phyloP scores from a whole-genome alignment of 2,329 filamentous ascomycete genomes.

The Decorospora gaudefroyi region DNA sequence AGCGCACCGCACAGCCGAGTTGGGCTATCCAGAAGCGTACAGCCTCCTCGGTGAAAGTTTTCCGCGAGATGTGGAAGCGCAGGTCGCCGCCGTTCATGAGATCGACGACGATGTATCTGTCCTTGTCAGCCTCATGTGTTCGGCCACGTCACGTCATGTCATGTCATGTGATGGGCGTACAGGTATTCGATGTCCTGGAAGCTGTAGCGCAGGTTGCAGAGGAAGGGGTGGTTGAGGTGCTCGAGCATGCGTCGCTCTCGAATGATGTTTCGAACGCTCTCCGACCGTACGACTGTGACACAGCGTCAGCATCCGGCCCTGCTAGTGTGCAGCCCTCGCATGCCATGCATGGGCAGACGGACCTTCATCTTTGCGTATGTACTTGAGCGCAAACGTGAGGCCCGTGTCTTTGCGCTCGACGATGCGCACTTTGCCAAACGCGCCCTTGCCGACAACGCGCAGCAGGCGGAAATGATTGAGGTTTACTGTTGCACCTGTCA shows the following conservation, averaged over 20 bases:
- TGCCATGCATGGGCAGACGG: constrained; percentile 39
- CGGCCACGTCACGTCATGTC: no score
- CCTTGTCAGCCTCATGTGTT: constrained; percentile 21
- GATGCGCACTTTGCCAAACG: constrained; percentile 98
- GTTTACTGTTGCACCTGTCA: constrained; percentile 67
- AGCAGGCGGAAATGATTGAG: constrained; percentile 96
- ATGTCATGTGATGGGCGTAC: no score
- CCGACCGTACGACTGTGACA: constrained; percentile 83
- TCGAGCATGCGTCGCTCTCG: constrained; percentile 97
- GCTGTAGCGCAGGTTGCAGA: constrained; percentile 97
- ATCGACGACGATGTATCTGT: constrained; percentile 88
- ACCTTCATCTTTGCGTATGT: constrained; percentile 99
- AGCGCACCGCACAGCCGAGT: constrained; percentile 81
- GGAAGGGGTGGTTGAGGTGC: constrained; percentile 95
- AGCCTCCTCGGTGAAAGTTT: constrained; percentile 96
- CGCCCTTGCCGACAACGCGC: constrained; percentile 94
- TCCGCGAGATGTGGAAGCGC: constrained; percentile 95
- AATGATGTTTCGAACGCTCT: constrained; percentile 98
- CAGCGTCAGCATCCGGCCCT: constrained; percentile 32
- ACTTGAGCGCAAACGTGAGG: constrained; percentile 94
- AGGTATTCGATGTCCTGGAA: constrained; percentile 99
- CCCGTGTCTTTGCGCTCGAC: constrained; percentile 96
- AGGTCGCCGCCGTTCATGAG: constrained; percentile 97
- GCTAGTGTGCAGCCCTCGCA: constrained; percentile 8
- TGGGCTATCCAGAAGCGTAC: constrained; percentile 97